These are phyloP conservation scores for Sphagnum fallax DNA, from an alignment of 228 moss, liverwort and hornwort species.

Conservation along the genomic window DNA sequence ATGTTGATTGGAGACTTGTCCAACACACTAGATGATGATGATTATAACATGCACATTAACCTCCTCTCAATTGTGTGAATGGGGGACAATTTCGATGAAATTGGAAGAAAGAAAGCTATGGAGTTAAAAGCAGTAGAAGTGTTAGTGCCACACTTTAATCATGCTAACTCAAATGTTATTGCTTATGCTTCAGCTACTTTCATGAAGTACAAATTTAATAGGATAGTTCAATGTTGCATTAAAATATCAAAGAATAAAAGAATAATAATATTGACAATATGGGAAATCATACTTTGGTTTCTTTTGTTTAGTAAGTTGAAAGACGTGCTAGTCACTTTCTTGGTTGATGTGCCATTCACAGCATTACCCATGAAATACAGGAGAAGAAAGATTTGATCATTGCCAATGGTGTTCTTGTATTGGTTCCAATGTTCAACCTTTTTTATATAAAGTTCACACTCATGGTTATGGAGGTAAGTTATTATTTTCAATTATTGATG, in stretches of 20 bases:
- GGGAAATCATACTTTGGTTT: too few relatives aligned
- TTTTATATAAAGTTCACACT: slow-evolving; percentile 28
- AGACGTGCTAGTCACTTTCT: too few relatives aligned
- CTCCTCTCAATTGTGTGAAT: too few relatives aligned
- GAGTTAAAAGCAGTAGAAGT: slow-evolving; percentile 40
- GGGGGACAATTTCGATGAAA: slow-evolving; percentile 45
- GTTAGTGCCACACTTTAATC: slow-evolving; percentile 52
- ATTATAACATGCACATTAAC: not conserved
- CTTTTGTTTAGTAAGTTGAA: too few relatives aligned
- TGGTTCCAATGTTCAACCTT: slow-evolving; percentile 38
- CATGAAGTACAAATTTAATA: too few relatives aligned
- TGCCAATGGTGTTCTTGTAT: slow-evolving; percentile 31
- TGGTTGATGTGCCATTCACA: slow-evolving; percentile 1
- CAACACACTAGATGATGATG: too few relatives aligned
- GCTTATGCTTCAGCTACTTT: slow-evolving; percentile 44
- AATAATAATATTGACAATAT: too few relatives aligned
- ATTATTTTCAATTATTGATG: too few relatives aligned
- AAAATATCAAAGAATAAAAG: too few relatives aligned
- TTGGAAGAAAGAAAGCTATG: slow-evolving; percentile 58
- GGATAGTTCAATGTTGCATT: too few relatives aligned
- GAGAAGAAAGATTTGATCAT: slow-evolving; percentile 39
- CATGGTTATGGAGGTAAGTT: slow-evolving; percentile 45
- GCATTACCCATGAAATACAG: slow-evolving; percentile 31
- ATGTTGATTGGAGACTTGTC: too few relatives aligned
- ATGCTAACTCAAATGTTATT: slow-evolving; percentile 45